A percentile compares a stretch with the other conserved stretches of the same genome.
phyloP scores from a whole-genome alignment of 768 basidiomycete genomes.

The Lactifluus piperatus region DNA sequence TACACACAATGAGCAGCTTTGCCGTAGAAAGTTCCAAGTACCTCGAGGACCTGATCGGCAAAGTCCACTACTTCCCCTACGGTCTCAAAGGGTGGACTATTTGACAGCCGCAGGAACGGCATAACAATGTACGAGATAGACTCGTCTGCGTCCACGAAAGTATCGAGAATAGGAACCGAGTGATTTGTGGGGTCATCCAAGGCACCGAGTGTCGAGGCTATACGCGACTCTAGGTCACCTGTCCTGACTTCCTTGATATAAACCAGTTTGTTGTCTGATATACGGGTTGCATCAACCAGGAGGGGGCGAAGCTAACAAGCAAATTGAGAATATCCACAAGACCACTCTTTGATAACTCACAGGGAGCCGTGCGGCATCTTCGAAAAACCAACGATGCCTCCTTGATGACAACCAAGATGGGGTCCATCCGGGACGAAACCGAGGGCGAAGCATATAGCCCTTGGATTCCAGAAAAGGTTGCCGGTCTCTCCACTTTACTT shows the following conservation, averaged over 20 bases:
- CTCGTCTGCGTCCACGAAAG: not conserved
- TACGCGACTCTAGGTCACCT: slow-evolving; percentile 11
- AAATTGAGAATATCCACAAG: too few relatives aligned
- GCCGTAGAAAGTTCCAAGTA: not conserved
- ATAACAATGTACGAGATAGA: slow-evolving; percentile 15
- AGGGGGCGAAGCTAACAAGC: too few relatives aligned
- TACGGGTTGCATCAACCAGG: not conserved
- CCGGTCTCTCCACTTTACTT: not conserved
- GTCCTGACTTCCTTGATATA: slow-evolving; percentile 25
- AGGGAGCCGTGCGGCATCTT: not conserved
- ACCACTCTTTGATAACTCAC: not conserved
- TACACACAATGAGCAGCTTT: not conserved
- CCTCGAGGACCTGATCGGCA: slow-evolving; percentile 13
- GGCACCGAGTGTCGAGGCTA: slow-evolving; percentile 12
- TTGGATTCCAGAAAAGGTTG: not conserved
- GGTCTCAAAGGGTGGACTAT: not conserved
- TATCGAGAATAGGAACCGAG: slow-evolving; percentile 15
- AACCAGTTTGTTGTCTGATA: slow-evolving; percentile 24
- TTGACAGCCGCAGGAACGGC: slow-evolving; percentile 3
- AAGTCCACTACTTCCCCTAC: slow-evolving; percentile 14
- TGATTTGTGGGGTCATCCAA: slow-evolving; percentile 8
- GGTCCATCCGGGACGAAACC: slow-evolving; percentile 16
- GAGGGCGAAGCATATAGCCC: slow-evolving; percentile 18
- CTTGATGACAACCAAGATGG: slow-evolving; percentile 17
- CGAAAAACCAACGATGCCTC: not conserved